Base-by-base conservation (phyloP, 2,329 filamentous ascomycete species). In the Penicillium griseofulvum region DNA sequence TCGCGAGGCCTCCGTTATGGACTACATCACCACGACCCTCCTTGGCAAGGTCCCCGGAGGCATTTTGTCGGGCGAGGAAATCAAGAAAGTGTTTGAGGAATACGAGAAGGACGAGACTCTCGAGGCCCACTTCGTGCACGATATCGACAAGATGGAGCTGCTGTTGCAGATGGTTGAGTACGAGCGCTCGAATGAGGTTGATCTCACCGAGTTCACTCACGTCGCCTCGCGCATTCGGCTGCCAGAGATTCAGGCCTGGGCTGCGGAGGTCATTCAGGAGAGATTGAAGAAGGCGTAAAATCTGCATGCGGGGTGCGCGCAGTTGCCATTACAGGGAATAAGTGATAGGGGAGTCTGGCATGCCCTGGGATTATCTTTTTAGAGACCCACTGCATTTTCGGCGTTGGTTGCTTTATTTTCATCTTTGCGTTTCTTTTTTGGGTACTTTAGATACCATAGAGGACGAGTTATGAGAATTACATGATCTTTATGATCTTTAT, bases 141-240 rank as follows among this genome's bases (percentile, higher is more conserved):
- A 99, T 72, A 85, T 99, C 56, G 94, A 99, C 76, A 97, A 97
- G 85, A 86, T 99, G 73, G 94, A 99, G 78, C 79, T 99, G 62
- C 76, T 99, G 58, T 78, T 96, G 68, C 94, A 99, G 78, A 97
- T 97, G 89, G 79, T 96, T 29, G 94, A 99, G 74, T 99, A 99
- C 69, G 94, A 99, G 82, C 87, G 88, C 66, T 77, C 81, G 12
- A 80, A 84, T 47, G 76, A 86, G 60, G 73, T 91, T 37, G 91
- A 97, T 72, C 77, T 99, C 48, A 85, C 88, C 49, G 94, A 99
- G 77, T 97, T 99, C 65, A 83, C 85, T 0, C 87, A 88, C 69
- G 94, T 97, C 2, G 84, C 89, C 9, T 81, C 78, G 44, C 85
- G 83, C 65, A 87, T 97, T 63, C 80, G 82, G 52, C 79, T 95